Percentiles rank a stretch among this genome's conserved stretches.
Evolutionary conservation across 768 basidiomycete species (phyloP).

Genomic region (Kwoniella shandongensis): DNA sequence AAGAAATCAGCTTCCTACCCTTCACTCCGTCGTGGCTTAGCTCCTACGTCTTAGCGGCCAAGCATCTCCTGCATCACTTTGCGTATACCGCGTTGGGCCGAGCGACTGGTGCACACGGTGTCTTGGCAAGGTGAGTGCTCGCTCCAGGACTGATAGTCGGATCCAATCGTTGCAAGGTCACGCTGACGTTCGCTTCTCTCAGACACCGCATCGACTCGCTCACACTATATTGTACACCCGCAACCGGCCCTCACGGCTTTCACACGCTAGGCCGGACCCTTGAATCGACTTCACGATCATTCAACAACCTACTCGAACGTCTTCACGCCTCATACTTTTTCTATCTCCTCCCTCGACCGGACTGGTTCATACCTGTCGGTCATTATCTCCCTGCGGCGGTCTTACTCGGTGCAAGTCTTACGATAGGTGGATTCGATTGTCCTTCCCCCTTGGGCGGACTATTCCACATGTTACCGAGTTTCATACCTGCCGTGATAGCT

Average conservation of each 20-base stretch:
- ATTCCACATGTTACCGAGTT: slow-evolving; percentile 56
- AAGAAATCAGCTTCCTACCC: not conserved
- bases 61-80: slow-evolving; percentile 69
- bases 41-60: slow-evolving; percentile 57
- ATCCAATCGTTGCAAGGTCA: not conserved
- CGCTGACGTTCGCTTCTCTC: not conserved
- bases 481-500: slow-evolving; percentile 9
- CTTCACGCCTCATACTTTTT: slow-evolving; percentile 98
- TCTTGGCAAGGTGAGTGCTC: slow-evolving; percentile 73
- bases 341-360: slow-evolving; percentile 71
- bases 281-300: slow-evolving; percentile 83
- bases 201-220: slow-evolving; percentile 94
- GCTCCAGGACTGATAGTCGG: not conserved
- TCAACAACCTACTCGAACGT: slow-evolving; percentile 91
- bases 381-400: slow-evolving; percentile 85
- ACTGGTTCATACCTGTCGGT: slow-evolving; percentile 82
- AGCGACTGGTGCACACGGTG: slow-evolving; percentile 83
- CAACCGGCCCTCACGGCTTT: slow-evolving; percentile 91
- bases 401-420: slow-evolving; percentile 77
- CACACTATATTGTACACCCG: slow-evolving; percentile 83
- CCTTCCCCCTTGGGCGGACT: slow-evolving; percentile 61
- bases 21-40: slow-evolving; percentile 6
- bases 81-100: slow-evolving; percentile 73
- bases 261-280: slow-evolving; percentile 84
- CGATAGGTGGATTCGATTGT: slow-evolving; percentile 70